These are phyloP conservation scores for Harrya chromipes DNA, from an alignment of 768 basidiomycete species.

Conservation along the genomic window DNA sequence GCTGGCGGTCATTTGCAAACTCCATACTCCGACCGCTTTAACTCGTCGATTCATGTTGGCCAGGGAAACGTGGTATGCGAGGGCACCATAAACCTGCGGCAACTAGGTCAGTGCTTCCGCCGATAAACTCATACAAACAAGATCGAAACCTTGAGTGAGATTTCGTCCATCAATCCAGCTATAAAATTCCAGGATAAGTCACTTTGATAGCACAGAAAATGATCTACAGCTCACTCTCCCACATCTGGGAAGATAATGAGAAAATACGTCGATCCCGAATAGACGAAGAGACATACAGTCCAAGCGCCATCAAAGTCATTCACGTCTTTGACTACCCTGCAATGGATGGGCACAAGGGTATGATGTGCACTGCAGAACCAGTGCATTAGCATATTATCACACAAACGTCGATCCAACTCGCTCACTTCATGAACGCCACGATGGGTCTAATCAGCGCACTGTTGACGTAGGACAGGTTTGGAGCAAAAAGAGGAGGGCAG, in stretches of 20 bases:
- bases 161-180: constrained; percentile 92
- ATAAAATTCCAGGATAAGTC: constrained; percentile 15
- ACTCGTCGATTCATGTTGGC: constrained; percentile 86
- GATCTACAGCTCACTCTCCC: constrained; percentile 71
- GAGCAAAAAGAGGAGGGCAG: constrained; percentile 91
- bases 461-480: constrained; percentile 87
- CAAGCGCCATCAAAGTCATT: constrained; percentile 93
- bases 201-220: neutral
- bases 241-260: constrained; percentile 76
- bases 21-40: constrained; percentile 91
- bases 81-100: constrained; percentile 79
- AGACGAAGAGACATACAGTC: constrained; percentile 60
- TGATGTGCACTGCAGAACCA: constrained; percentile 69
- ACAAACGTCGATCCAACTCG: constrained; percentile 7
- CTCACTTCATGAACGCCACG: constrained; percentile 97
- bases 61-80: constrained; percentile 93
- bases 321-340: constrained; percentile 79
- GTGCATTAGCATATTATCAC: neutral
- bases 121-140: neutral
- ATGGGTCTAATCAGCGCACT: constrained; percentile 92
- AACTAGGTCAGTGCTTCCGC: neutral
- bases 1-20: constrained; percentile 88
- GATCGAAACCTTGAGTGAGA: constrained; percentile 69
- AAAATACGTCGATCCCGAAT: neutral
- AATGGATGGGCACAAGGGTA: constrained; percentile 92